Percentiles rank a stretch among this genome's conserved stretches.
phyloP scores from a whole-genome alignment of 371 early-diverging fungal genomes.

The Dinochytrium kinnereticum region DNA sequence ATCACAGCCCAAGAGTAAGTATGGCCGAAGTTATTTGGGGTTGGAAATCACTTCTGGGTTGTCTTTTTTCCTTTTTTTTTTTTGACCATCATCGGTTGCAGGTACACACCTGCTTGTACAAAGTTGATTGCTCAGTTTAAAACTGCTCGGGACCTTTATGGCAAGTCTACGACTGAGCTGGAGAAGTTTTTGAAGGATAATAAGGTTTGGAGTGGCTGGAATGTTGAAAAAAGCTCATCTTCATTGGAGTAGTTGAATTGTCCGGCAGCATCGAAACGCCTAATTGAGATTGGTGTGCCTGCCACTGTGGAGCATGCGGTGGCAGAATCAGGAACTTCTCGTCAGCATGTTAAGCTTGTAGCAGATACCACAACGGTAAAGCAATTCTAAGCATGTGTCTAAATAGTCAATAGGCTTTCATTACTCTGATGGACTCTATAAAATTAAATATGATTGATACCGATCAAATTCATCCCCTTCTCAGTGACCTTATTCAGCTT shows the following conservation, averaged over 20 bases:
- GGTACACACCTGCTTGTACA: constrained; percentile 88
- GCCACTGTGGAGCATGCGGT: constrained; percentile 88
- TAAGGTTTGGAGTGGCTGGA: constrained; percentile 55
- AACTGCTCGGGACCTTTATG: constrained; percentile 81
- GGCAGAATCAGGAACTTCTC: constrained; percentile 40
- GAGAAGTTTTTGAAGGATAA: constrained; percentile 84
- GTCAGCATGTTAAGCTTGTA: constrained; percentile 69
- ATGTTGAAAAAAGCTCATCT: background rate
- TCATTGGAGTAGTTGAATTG: constrained; percentile 56
- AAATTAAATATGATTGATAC: constrained; percentile 85
- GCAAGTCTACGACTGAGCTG: constrained; percentile 68
- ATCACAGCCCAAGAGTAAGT: constrained; percentile 78
- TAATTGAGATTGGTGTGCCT: constrained; percentile 84
- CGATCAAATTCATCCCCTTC: constrained; percentile 89
- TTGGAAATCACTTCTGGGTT: too few species aligned
- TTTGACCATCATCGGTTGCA: too few species aligned
- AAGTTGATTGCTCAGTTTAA: constrained; percentile 93
- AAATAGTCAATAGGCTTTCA: constrained; percentile 59
- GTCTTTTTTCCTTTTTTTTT: too few species aligned
- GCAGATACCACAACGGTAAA: constrained; percentile 66
- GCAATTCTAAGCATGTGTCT: background rate
- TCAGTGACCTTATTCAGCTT: constrained; percentile 88
- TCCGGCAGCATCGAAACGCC: constrained; percentile 79
- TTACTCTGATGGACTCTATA: constrained; percentile 91
- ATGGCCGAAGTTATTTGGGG: background rate